These are phyloP conservation scores for Solanum hybrid DNA, from an alignment of 305 asterid species.

Conservation along the genomic window DNA sequence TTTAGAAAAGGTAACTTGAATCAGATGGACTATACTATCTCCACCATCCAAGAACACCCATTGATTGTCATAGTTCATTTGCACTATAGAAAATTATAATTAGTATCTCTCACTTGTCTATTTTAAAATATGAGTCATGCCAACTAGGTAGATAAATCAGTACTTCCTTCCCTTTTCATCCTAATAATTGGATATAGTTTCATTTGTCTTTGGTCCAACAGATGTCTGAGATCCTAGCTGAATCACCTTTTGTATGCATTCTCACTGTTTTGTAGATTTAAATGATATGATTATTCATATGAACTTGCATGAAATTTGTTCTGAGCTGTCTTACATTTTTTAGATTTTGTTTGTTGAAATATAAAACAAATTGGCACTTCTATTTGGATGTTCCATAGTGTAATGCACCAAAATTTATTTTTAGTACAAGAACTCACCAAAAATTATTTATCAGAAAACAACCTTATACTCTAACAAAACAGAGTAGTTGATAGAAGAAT, in stretches of 20 bases:
- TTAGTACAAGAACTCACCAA: not conserved
- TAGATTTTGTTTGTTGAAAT: not conserved
- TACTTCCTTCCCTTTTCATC: not conserved
- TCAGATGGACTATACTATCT: not conserved
- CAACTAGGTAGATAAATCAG: not conserved
- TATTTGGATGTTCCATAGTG: not conserved
- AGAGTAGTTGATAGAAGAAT: not conserved
- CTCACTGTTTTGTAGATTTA: not conserved
- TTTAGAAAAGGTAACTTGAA: not conserved
- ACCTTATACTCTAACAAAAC: not conserved
- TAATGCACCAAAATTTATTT: not conserved
- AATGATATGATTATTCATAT: not conserved
- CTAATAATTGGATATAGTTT: not conserved
- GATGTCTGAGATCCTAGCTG: not conserved
- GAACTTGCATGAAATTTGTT: not conserved
- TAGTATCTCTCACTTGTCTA: not conserved
- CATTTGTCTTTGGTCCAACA: not conserved
- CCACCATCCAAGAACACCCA: not conserved
- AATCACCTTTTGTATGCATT: not conserved
- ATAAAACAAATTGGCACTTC: not conserved
- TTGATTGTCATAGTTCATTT: not conserved
- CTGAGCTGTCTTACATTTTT: not conserved
- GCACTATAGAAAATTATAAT: not conserved
- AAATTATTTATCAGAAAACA: not conserved
- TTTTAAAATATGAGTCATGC: not conserved